Evolutionary conservation across 2,329 filamentous ascomycete species (phyloP), one percentile per base, ranked within the genome.

Genomic region (Chaetothyriales sp.): DNA sequence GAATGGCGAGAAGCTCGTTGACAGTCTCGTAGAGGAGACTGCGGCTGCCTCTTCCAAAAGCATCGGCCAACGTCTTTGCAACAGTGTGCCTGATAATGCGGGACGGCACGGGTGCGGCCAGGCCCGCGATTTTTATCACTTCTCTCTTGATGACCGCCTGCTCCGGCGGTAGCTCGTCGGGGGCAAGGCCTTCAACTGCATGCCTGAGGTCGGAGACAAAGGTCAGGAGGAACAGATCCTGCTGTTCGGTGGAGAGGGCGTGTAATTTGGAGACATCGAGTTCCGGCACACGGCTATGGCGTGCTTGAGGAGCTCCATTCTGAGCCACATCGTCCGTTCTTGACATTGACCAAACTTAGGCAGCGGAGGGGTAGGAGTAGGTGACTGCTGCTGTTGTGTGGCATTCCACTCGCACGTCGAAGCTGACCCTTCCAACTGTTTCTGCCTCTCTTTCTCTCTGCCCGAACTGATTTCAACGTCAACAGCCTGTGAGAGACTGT

Each of bases 21-120:
- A 96, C 84, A 0, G 87, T 93, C 67, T 98, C 92, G 63, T 93
- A 95, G 2, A 98, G 76, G 48, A 94, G 75, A 64, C 93, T 95
- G 57, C 90, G 78, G 68, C 95, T 90, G 10, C 92, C 92, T 56
- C 84, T 83, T 15, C 75, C 77, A 57, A 98, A 84, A 52, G 96
- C 81, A 61, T 84, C 81, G 43, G 83, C 83, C 58, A 95, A 83
- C 60, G 87, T 90, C 66, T 80, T 79, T 46, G 88, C 90, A 36
- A 96, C 67, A 64, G 90, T 93, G 69, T 90, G 92, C 60, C 92
- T 80, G 63, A 95, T 84, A 43, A 95, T 84, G 64, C 92, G 79
- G 43, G 87, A 90, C 39, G 90, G 87, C 46, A 84, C 78, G 51
- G 90, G 90, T 43, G 86, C 77, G 47, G 80, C 66, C 42, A 98